Evolutionary conservation across 2,329 filamentous ascomycete species (phyloP).

Genomic region (Sclerotinia glacialis): DNA sequence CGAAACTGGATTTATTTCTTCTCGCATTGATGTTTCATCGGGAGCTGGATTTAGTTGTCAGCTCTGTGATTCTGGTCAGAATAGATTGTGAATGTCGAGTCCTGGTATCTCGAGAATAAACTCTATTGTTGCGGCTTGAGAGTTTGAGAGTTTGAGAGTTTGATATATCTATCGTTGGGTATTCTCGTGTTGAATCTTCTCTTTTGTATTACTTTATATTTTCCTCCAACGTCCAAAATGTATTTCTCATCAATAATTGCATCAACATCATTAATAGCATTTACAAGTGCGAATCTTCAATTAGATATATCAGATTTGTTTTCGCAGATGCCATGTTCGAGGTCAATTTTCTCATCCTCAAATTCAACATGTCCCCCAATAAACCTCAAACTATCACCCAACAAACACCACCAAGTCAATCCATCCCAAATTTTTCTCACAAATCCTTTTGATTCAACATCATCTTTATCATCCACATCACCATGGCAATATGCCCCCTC

Average conservation of each 20-base stretch:
- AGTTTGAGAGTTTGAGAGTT: too few species aligned
- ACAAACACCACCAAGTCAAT: not conserved
- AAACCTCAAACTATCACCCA: not conserved
- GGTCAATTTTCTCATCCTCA: not conserved
- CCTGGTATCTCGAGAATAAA: not conserved
- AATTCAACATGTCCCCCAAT: not conserved
- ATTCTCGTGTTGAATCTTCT: not conserved
- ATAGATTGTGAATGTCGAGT: not conserved
- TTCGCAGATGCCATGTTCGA: not conserved
- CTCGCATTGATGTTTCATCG: not conserved
- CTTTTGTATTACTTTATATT: not conserved
- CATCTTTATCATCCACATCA: not conserved
- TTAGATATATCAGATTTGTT: not conserved
- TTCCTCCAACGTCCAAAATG: not conserved
- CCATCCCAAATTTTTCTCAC: not conserved
- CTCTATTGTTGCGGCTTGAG: too few species aligned
- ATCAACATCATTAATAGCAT: not conserved
- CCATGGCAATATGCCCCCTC: not conserved
- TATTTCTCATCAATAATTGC: not conserved
- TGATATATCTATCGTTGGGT: not conserved
- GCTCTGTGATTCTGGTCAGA: not conserved
- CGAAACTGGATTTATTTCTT: not conserved
- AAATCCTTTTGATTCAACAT: not conserved
- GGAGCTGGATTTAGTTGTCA: not conserved
- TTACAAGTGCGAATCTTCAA: not conserved